Evolutionary conservation across 2,329 filamentous ascomycete species (phyloP).

Genomic region (Xylariomycetidae sp.): DNA sequence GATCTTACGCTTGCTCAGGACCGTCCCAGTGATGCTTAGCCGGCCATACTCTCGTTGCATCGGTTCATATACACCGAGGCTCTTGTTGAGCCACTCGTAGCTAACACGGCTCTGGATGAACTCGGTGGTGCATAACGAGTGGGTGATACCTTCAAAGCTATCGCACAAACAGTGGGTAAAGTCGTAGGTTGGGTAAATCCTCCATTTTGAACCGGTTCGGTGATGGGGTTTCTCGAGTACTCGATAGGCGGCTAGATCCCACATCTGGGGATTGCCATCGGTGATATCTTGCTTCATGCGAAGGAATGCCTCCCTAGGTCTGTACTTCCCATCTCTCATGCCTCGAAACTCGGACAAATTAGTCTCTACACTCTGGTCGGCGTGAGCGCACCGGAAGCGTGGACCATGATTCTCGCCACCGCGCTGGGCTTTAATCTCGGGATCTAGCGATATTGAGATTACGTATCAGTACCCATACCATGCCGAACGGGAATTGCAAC

Average conservation of each 20-base stretch:
- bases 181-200: slow-evolving; percentile 93
- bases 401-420: slow-evolving; percentile 69
- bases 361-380: slow-evolving; percentile 67
- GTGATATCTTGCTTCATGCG: slow-evolving; percentile 90
- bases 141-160: slow-evolving; percentile 86
- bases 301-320: slow-evolving; percentile 75
- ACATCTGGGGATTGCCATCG: slow-evolving; percentile 80
- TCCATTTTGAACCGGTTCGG: slow-evolving; percentile 78
- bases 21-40: slow-evolving; percentile 76
- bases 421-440: slow-evolving; percentile 80
- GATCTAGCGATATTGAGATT: slow-evolving; percentile 46
- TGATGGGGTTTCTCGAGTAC: slow-evolving; percentile 70
- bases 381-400: slow-evolving; percentile 76
- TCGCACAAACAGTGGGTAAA: slow-evolving; percentile 89
- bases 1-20: slow-evolving; percentile 83
- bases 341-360: slow-evolving; percentile 79
- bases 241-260: slow-evolving; percentile 90
- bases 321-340: slow-evolving; percentile 90
- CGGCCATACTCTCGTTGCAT: slow-evolving; percentile 85
- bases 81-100: slow-evolving; percentile 86
- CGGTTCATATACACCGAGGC: slow-evolving; percentile 77
- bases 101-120: slow-evolving; percentile 80
- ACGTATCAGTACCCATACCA: neutral
- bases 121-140: slow-evolving; percentile 90
- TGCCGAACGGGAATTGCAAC: neutral